A percentile compares a stretch with the other conserved stretches of the same genome.
These are phyloP conservation scores for Petunia axillaris DNA, from an alignment of 257 asterid species.

Conservation along the genomic window DNA sequence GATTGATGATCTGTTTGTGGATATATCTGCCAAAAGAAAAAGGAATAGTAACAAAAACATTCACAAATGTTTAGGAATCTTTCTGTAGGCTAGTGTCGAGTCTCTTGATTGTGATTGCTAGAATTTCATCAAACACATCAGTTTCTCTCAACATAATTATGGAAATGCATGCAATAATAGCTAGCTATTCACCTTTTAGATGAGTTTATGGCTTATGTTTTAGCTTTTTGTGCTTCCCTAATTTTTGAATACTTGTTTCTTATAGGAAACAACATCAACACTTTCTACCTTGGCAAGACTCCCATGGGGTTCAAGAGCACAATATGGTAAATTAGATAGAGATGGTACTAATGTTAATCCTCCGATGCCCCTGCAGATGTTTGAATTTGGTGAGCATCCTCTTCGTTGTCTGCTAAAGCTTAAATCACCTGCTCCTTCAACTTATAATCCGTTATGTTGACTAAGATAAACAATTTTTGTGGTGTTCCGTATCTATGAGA, in stretches of 20 bases:
- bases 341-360: conserved; percentile 40
- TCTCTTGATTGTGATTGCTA: neutral
- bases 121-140: neutral
- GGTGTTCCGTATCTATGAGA: neutral
- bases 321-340: conserved; percentile 35
- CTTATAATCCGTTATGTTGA: too few species aligned
- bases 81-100: too few species aligned
- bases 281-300: conserved; percentile 67
- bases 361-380: conserved; percentile 58
- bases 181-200: neutral
- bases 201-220: neutral
- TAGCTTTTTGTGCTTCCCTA: conserved; percentile 2
- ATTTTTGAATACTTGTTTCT: conserved; percentile 10
- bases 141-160: neutral
- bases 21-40: too few species aligned
- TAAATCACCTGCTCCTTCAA: too few species aligned
- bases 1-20: too few species aligned
- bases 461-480: neutral
- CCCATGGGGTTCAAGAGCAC: conserved; percentile 75
- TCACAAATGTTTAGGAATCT: too few species aligned
- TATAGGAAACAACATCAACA: conserved; percentile 67
- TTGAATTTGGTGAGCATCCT: conserved; percentile 63
- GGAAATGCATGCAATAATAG: neutral
- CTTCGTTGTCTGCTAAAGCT: neutral
- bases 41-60: too few species aligned